These are phyloP conservation scores for Camelina neglecta DNA, from an alignment of 345 rosid species.

Conservation along the genomic window DNA sequence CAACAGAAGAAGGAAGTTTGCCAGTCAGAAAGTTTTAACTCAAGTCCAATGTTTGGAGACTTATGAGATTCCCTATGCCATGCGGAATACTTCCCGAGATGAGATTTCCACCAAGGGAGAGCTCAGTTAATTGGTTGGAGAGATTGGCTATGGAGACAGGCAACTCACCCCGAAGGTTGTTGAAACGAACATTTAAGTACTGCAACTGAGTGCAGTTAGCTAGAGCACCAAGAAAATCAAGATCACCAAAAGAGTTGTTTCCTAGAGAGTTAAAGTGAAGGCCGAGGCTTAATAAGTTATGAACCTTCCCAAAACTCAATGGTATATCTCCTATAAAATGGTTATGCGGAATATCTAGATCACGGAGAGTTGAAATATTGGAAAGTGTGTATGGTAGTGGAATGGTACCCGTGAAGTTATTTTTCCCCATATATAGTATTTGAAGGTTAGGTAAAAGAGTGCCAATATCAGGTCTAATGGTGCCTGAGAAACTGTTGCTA, in stretches of 20 bases:
- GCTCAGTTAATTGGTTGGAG: constrained; percentile 12
- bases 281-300: no score
- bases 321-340: constrained; percentile 18
- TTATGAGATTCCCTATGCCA: constrained; percentile 5
- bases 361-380: no score
- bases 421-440: no score
- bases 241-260: constrained; percentile 13
- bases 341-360: not conserved
- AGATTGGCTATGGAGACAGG: constrained; percentile 11
- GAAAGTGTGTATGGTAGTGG: no score
- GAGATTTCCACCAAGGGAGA: constrained; percentile 25
- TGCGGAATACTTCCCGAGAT: constrained; percentile 28
- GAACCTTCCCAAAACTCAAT: no score
- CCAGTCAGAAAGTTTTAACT: not conserved
- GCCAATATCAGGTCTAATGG: not conserved
- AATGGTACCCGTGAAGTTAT: no score
- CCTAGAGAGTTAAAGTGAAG: not conserved
- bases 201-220: constrained; percentile 22
- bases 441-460: not conserved
- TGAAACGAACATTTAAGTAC: fast-evolving
- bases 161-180: not conserved
- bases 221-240: constrained; percentile 11
- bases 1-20: not conserved
- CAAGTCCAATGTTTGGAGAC: not conserved
- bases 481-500: not conserved